A percentile compares a stretch with the other conserved stretches of the same genome.
phyloP scores from a whole-genome alignment of 768 basidiomycete genomes.

The Phaeotremella fagi region DNA sequence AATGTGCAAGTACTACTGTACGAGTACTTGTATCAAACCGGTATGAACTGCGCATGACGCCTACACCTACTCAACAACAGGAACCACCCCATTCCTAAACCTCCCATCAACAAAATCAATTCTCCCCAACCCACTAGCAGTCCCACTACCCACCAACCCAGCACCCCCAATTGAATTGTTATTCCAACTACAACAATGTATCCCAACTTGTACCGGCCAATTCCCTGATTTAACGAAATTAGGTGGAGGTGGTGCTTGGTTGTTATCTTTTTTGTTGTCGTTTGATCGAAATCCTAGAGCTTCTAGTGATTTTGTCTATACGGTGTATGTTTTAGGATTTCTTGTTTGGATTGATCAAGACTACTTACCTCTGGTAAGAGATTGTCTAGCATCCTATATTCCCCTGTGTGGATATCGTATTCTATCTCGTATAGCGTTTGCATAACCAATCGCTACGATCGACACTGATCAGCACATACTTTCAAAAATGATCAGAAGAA shows the following conservation, averaged over 20 bases:
- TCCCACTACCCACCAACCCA: constrained; percentile 67
- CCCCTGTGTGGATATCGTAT: constrained; percentile 67
- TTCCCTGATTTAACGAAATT: constrained; percentile 51
- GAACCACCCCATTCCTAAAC: constrained; percentile 38
- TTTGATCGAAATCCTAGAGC: constrained; percentile 16
- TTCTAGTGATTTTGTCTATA: constrained; percentile 1
- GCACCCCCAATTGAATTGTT: constrained; percentile 61
- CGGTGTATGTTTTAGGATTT: neutral
- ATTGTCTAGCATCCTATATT: constrained; percentile 83
- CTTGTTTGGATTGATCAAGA: neutral
- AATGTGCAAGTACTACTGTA: too few species aligned
- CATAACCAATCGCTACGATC: constrained; percentile 32
- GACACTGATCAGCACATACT: constrained; percentile 54
- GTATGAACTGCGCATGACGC: too few species aligned
- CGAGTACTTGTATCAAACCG: too few species aligned
- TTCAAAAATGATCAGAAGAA: constrained; percentile 54
- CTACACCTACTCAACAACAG: too few species aligned
- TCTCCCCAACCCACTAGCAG: constrained; percentile 77
- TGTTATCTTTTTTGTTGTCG: constrained; percentile 41
- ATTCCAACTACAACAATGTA: constrained; percentile 81
- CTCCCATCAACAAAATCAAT: constrained; percentile 76
- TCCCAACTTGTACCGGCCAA: constrained; percentile 73
- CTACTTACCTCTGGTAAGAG: constrained; percentile 64
- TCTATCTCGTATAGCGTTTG: constrained; percentile 72
- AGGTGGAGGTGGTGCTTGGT: constrained; percentile 1